These are phyloP conservation scores for Sutorius eximius DNA, from an alignment of 1,284 basidiomycete species.

Conservation along the genomic window DNA sequence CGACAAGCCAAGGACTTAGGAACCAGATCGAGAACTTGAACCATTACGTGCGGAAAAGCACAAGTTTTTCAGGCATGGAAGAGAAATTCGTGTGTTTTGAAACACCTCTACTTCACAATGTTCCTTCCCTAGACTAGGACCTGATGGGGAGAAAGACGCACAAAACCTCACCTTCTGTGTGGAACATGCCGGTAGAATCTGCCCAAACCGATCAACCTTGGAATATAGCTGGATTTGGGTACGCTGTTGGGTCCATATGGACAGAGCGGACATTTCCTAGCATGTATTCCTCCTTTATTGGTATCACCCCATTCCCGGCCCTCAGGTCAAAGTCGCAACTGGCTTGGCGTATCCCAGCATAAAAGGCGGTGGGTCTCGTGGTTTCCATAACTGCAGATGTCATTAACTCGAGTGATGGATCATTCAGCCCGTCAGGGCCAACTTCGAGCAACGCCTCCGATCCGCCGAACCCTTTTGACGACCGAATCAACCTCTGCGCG, in stretches of 20 bases:
- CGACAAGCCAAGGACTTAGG: too few relatives aligned
- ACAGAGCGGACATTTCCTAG: slow-evolving; percentile 20
- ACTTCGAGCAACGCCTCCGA: slow-evolving; percentile 16
- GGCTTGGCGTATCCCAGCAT: slow-evolving; percentile 17
- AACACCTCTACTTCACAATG: too few relatives aligned
- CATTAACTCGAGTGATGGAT: slow-evolving; percentile 20
- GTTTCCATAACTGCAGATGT: slow-evolving; percentile 34
- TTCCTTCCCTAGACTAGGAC: too few relatives aligned
- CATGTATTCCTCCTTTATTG: slow-evolving; percentile 23
- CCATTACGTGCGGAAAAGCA: too few relatives aligned
- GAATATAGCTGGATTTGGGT: slow-evolving; percentile 15
- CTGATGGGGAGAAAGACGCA: slow-evolving; percentile 8
- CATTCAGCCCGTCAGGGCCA: slow-evolving; percentile 17
- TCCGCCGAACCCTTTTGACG: slow-evolving; percentile 7
- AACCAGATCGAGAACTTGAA: too few relatives aligned
- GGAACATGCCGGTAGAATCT: slow-evolving; percentile 16
- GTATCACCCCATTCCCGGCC: slow-evolving; percentile 9
- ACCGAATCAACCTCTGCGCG: slow-evolving; percentile 26
- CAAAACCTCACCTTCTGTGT: slow-evolving; percentile 24
- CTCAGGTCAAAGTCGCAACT: slow-evolving; percentile 19
- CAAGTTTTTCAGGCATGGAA: too few relatives aligned
- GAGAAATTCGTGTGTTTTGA: too few relatives aligned
- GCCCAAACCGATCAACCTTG: slow-evolving; percentile 25
- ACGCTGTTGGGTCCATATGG: slow-evolving; percentile 21
- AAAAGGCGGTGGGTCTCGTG: slow-evolving; percentile 19